Evolutionary conservation across 2,329 filamentous ascomycete genomes (phyloP).

Genomic region (Meredithiella fracta): DNA sequence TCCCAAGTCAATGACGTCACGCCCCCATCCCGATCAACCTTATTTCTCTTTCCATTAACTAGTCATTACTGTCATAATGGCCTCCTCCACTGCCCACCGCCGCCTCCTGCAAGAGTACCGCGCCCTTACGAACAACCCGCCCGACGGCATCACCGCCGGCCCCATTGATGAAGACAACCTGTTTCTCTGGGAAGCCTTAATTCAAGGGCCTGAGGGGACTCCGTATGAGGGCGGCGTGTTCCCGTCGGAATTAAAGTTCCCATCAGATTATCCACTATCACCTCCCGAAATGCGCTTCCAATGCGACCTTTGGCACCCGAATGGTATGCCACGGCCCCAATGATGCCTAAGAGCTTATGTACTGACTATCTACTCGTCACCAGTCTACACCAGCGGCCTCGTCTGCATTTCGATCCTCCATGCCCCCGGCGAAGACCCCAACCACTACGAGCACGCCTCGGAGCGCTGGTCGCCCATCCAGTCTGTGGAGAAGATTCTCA

Average conservation of each 20-base stretch:
- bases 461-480: conserved; percentile 96
- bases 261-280: conserved; percentile 89
- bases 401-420: conserved; percentile 99
- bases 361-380: neutral
- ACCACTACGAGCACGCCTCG: conserved; percentile 91
- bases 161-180: conserved; percentile 89
- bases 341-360: neutral
- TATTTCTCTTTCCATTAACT: no score
- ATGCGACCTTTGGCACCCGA: conserved; percentile 90
- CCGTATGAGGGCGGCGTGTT: conserved; percentile 95
- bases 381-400: conserved; percentile 79
- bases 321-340: conserved; percentile 41
- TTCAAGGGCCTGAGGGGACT: conserved; percentile 87
- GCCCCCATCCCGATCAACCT: no score
- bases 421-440: conserved; percentile 88
- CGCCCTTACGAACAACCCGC: conserved; percentile 79
- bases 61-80: conserved; percentile 28
- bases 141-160: conserved; percentile 93
- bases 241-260: conserved; percentile 85
- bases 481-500: conserved; percentile 92
- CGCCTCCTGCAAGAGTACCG: conserved; percentile 95
- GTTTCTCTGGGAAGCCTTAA: conserved; percentile 89
- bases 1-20: no score
- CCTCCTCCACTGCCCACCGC: conserved; percentile 47
- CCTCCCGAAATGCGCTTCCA: conserved; percentile 94